Evolutionary conservation across 225 moss, liverwort and hornwort genomes (phyloP).

Genomic region (Marchantia polymorpha): DNA sequence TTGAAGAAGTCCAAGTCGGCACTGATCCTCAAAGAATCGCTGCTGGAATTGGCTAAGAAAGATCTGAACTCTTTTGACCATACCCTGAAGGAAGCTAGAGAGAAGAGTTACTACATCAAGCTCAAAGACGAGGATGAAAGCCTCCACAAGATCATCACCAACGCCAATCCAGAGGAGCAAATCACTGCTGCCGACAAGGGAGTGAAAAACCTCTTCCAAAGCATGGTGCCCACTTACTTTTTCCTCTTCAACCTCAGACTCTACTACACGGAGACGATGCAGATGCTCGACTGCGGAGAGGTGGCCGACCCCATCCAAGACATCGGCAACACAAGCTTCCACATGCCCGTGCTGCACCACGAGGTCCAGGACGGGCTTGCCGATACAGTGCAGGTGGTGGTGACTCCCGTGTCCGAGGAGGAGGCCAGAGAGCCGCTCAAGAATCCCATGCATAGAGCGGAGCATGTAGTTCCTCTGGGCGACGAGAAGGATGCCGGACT

Average conservation of each 20-base stretch:
- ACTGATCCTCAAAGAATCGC: conserved; percentile 16
- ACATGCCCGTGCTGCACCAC: conserved; percentile 14
- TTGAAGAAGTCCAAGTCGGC: conserved; percentile 17
- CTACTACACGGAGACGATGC: conserved; percentile 30
- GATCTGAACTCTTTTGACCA: conserved; percentile 27
- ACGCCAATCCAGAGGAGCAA: conserved; percentile 11
- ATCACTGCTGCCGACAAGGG: conserved; percentile 9
- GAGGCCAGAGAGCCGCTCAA: background rate
- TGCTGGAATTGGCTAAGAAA: conserved; percentile 20
- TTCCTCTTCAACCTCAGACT: conserved; percentile 39
- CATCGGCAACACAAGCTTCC: conserved; percentile 17
- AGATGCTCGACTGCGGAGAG: conserved; percentile 25
- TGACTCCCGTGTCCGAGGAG: conserved; percentile 1
- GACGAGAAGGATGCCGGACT: background rate
- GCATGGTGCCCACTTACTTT: conserved; percentile 40
- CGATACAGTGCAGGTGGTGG: conserved; percentile 5
- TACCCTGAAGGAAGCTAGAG: conserved; percentile 27
- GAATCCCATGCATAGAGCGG: background rate
- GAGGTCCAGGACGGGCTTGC: background rate
- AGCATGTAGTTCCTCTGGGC: background rate
- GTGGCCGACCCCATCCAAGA: conserved; percentile 30
- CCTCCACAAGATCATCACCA: conserved; percentile 22
- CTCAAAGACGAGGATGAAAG: conserved; percentile 19
- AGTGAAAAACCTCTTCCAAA: conserved; percentile 23
- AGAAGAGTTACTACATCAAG: conserved; percentile 28